phyloP scores from a whole-genome alignment of 192 early-diverging fungal species.

The Umbelopsis ramanniana region DNA sequence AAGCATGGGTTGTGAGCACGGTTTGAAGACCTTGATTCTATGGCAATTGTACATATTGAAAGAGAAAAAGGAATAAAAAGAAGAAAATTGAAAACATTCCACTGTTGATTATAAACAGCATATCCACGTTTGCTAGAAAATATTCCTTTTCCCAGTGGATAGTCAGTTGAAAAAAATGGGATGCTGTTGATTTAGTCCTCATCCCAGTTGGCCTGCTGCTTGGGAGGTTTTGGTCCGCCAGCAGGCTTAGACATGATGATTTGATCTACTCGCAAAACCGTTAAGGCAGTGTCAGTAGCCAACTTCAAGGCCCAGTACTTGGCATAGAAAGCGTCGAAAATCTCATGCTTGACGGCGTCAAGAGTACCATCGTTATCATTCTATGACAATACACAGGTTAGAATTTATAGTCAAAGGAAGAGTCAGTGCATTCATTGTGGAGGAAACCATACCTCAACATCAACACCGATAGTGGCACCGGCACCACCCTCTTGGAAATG shows the following conservation, averaged over 20 bases:
- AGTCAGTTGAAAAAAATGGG: background rate
- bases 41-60: constrained; percentile 25
- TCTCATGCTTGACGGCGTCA: constrained; percentile 74
- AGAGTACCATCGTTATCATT: constrained; percentile 66
- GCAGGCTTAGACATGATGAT: constrained; percentile 99
- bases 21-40: constrained; percentile 16
- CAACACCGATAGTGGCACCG: constrained; percentile 69
- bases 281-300: constrained; percentile 90
- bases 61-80: constrained; percentile 3
- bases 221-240: constrained; percentile 90
- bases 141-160: background rate
- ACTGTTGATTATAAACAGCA: background rate
- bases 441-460: constrained; percentile 67
- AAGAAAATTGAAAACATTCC: background rate
- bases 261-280: constrained; percentile 96
- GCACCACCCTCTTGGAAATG: constrained; percentile 70
- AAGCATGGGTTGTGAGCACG: constrained; percentile 1
- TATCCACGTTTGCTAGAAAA: background rate
- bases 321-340: constrained; percentile 79
- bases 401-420: background rate
- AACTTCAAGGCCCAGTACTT: constrained; percentile 92
- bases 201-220: constrained; percentile 90
- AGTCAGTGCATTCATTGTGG: background rate
- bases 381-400: background rate
- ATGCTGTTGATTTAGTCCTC: constrained; percentile 61